Base-by-base conservation (phyloP, 2,329 filamentous ascomycete genomes). In the Bisporella sp. region DNA sequence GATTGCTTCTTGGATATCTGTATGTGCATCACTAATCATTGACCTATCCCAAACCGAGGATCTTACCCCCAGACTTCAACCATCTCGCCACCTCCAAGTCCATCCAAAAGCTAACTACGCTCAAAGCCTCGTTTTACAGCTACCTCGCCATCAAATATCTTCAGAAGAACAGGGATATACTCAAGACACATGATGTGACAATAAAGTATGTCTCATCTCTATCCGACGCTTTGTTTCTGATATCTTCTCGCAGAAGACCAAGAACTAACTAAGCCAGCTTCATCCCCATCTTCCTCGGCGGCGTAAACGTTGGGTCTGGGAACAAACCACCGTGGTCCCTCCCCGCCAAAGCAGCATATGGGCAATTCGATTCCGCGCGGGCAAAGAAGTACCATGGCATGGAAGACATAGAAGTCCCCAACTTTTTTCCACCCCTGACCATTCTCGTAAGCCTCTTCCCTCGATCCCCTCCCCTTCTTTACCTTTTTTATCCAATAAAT, bases 311-410 rank as follows among this genome's bases (percentile, higher is more conserved):
- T 13, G 45, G 46, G 28, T 31, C 57, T 80, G 84, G 85, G 46
- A 92, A 93, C 66, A 80, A 80, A 57, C 87, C 87, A 0, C 87
- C 88, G 1, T 90, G 85, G 84, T 73, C 73, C 0, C 71, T 87
- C 31, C 78, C 82, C 2, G 81, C 79, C 41, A 91, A 91, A 71
- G 82, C 77, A 28, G 65, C 62, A 1, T 84, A 89, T 61, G 71
- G 76, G 45, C 59, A 59, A 30, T 76, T 70, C 51, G 79, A 82
- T 59, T 60, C 60, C 3, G 59, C 64, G 21, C 69, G 78, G 41
- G 74, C 76, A n/a, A 70, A 71, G 52, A 68, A 68, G 48, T 76
- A 79, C 59, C 79, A 79, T 55, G 70, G 69, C 2, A 61, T 71
- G 1, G 64, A 68, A 4, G 61, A 69, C 9, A 55, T 77, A 45